Conservation (phyloP, 331 rosid genomes). For the Saraca asoca region DNA sequence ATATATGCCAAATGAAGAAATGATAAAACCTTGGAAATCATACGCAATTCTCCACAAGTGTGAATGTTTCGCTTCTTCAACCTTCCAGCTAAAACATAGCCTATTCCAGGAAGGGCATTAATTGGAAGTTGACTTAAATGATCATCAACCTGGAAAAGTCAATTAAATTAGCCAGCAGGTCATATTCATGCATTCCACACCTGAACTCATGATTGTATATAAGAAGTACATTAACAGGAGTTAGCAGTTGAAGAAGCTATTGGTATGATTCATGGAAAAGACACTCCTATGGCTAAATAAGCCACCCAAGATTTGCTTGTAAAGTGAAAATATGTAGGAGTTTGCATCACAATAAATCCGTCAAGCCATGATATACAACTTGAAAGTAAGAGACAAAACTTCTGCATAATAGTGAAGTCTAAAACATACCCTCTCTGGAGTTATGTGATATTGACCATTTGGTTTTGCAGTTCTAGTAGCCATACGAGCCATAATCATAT, state of each 20-base stretch:
- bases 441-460: slow-evolving; percentile 82
- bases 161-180: slow-evolving; percentile 26
- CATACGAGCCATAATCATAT: slow-evolving; percentile 95
- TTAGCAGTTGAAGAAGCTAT: slow-evolving; percentile 25
- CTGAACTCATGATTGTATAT: slow-evolving; percentile 13
- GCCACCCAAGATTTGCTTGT: slow-evolving; percentile 2
- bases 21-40: slow-evolving; percentile 67
- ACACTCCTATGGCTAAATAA: slow-evolving; percentile 14
- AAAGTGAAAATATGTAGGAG: background rate
- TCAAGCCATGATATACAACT: slow-evolving; percentile 26
- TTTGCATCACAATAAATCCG: background rate
- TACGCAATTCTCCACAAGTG: slow-evolving; percentile 75
- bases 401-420: slow-evolving; percentile 30
- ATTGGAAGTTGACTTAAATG: slow-evolving; percentile 74
- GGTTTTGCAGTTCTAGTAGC: slow-evolving; percentile 97
- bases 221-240: slow-evolving; percentile 13
- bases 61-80: slow-evolving; percentile 65
- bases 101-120: slow-evolving; percentile 88
- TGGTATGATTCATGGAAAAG: slow-evolving; percentile 18
- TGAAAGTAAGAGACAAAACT: slow-evolving; percentile 20
- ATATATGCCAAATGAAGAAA: slow-evolving; percentile 21
- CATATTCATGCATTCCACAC: slow-evolving; percentile 28
- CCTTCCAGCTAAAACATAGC: slow-evolving; percentile 70
- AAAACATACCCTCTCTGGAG: slow-evolving; percentile 60
- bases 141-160: slow-evolving; percentile 64